These are phyloP conservation scores for Exophiala spinifera DNA, from an alignment of 2,329 filamentous ascomycete species.

Conservation along the genomic window DNA sequence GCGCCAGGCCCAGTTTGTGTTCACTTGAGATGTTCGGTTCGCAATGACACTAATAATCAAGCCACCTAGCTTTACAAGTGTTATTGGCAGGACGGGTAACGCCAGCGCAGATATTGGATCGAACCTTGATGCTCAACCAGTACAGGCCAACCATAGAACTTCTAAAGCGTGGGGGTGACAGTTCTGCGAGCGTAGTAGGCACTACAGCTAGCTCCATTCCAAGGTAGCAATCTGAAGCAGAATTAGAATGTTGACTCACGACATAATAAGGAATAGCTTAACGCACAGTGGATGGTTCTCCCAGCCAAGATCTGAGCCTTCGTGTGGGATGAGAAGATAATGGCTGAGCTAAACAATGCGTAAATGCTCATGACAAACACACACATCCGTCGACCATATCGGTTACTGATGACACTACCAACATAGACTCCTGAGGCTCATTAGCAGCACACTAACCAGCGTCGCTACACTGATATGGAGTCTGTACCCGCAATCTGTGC, in stretches of 20 bases:
- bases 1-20: constrained; percentile 34
- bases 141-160: constrained; percentile 33
- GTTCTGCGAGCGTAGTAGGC: constrained; percentile 36
- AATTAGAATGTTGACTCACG: background rate
- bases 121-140: constrained; percentile 20
- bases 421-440: constrained; percentile 27
- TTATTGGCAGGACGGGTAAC: too few relatives aligned
- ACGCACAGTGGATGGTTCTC: constrained; percentile 37
- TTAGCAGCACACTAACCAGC: too few relatives aligned
- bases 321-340: constrained; percentile 34
- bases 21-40: constrained; percentile 9
- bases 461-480: too few relatives aligned
- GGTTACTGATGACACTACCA: constrained; percentile 32
- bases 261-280: background rate
- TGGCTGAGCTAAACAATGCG: constrained; percentile 34
- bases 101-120: background rate
- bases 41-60: background rate
- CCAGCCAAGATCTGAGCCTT: constrained; percentile 36
- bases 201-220: constrained; percentile 42
- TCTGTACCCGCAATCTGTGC: too few relatives aligned
- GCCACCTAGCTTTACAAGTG: background rate
- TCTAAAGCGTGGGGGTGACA: constrained; percentile 32
- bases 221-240: constrained; percentile 31
- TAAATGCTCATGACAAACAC: constrained; percentile 41
- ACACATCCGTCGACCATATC: constrained; percentile 36